phyloP scores from a whole-genome alignment of 208 protist genomes.

The Trichomonas gallinae region DNA sequence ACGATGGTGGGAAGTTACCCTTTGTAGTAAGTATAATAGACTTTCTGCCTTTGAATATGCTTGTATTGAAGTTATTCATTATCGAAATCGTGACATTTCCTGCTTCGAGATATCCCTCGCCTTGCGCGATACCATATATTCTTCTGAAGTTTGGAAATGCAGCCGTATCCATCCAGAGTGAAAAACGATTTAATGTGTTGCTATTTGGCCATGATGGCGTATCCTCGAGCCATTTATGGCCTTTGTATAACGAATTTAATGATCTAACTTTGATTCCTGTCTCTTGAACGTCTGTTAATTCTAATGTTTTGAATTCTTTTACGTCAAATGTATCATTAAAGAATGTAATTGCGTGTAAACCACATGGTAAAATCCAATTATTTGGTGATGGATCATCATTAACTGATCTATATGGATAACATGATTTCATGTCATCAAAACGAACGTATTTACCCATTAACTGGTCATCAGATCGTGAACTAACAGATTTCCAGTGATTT shows the following conservation, averaged over 20 bases:
- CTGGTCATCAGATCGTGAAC: not conserved
- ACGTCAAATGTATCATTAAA: constrained; percentile 19
- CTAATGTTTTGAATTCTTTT: not conserved
- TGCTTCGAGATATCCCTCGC: not conserved
- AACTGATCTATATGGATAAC: not conserved
- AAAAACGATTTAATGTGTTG: not conserved
- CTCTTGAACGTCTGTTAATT: not conserved
- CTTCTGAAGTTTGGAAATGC: not conserved
- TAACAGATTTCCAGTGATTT: not conserved
- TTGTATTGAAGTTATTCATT: not conserved
- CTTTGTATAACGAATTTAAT: not conserved
- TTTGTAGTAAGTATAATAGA: not conserved
- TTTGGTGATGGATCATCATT: not conserved
- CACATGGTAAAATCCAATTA: not conserved
- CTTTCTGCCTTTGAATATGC: not conserved
- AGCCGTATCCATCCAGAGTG: not conserved
- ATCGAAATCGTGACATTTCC: not conserved
- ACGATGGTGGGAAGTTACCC: not conserved
- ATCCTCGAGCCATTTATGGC: not conserved
- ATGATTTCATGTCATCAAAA: not conserved
- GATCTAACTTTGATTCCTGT: not conserved
- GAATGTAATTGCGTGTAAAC: not conserved
- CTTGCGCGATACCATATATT: not conserved
- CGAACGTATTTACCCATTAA: not conserved
- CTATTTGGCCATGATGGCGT: not conserved